phyloP scores from a whole-genome alignment of 768 basidiomycete species.

The Leccinum imitatum region DNA sequence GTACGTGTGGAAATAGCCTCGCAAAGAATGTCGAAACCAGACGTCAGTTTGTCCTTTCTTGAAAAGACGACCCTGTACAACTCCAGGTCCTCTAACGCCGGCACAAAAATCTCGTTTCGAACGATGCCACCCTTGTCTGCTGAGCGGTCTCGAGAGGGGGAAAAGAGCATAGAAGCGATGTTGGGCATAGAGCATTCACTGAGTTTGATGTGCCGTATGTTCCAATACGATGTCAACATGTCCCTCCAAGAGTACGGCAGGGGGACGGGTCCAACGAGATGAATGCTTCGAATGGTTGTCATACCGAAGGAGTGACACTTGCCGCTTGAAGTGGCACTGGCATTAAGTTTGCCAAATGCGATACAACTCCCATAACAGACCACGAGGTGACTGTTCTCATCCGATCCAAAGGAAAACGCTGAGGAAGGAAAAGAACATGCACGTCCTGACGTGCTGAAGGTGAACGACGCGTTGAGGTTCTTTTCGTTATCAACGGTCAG shows the following conservation, averaged over 20 bases:
- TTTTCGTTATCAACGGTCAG: background rate
- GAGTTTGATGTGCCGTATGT: slow-evolving; percentile 6
- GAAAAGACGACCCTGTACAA: background rate
- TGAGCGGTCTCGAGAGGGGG: background rate
- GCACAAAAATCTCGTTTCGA: background rate
- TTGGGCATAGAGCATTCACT: background rate
- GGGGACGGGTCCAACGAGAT: background rate
- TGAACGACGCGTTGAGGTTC: background rate
- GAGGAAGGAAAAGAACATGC: background rate
- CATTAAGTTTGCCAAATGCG: background rate
- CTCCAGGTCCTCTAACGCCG: background rate
- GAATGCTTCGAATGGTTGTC: slow-evolving; percentile 1
- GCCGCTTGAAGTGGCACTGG: background rate
- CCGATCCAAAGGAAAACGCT: background rate
- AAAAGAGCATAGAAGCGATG: background rate
- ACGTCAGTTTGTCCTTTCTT: background rate
- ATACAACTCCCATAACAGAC: background rate
- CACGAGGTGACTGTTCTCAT: slow-evolving; percentile 2
- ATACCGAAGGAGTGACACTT: slow-evolving; percentile 1
- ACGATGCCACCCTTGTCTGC: background rate
- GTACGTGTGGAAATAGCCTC: background rate
- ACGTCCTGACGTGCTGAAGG: background rate
- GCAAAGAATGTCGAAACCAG: background rate
- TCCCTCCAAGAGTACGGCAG: slow-evolving; percentile 3
- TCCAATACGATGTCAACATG: background rate